Conservation (phyloP, 2,329 filamentous ascomycete species). For the Lasiodiplodia gonubiensis region DNA sequence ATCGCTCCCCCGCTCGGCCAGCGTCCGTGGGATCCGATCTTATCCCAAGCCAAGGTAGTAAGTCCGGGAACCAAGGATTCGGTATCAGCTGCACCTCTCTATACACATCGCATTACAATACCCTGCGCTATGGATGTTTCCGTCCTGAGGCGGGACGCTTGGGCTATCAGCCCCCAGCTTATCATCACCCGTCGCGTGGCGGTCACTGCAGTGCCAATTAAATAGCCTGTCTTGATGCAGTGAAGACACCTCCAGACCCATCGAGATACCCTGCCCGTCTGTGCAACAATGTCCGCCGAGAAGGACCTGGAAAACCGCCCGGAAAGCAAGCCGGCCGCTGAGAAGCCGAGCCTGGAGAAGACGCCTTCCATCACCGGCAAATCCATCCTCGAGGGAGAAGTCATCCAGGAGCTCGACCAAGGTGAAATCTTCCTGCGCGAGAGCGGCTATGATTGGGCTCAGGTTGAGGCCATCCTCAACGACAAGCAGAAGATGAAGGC, state of each 20-base stretch:
- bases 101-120: conserved; percentile 24
- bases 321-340: not conserved
- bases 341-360: conserved; percentile 27
- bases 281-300: conserved; percentile 20
- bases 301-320: conserved; percentile 17
- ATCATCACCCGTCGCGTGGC: conserved; percentile 13
- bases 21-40: conserved; percentile 20
- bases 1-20: conserved; percentile 23
- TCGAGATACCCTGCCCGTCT: not conserved
- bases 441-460: conserved; percentile 52
- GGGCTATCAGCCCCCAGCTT: conserved; percentile 26
- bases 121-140: not conserved
- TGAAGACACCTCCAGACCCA: not conserved
- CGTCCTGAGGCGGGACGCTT: conserved; percentile 6
- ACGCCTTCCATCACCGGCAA: conserved; percentile 29
- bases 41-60: conserved; percentile 25
- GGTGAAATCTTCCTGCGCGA: conserved; percentile 57
- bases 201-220: conserved; percentile 20
- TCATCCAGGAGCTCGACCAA: conserved; percentile 52
- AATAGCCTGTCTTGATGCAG: conserved; percentile 12
- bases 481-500: conserved; percentile 47
- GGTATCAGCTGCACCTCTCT: conserved; percentile 13
- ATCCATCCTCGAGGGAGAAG: conserved; percentile 38
- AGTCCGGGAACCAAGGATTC: conserved; percentile 15
- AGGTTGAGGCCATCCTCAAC: conserved; percentile 52